A percentile compares a stretch with the other conserved stretches of the same genome.
Evolutionary conservation across 345 rosid genomes (phyloP).

Genomic region (Eucalyptus albens): DNA sequence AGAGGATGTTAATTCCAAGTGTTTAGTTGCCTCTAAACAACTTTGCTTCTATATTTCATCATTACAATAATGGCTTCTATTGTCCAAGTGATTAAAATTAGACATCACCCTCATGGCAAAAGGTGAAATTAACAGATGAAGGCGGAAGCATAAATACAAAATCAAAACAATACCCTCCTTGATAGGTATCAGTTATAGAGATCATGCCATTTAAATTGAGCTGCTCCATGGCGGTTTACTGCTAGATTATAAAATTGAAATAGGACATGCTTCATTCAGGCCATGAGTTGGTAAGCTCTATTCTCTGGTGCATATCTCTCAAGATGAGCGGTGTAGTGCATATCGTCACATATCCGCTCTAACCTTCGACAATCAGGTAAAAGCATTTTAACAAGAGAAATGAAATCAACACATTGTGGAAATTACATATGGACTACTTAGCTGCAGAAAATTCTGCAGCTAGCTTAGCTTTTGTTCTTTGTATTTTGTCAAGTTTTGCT

Average conservation of each 20-base stretch:
- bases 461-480: background rate
- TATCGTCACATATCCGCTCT: background rate
- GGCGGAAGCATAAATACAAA: too few species aligned
- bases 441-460: background rate
- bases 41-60: too few species aligned
- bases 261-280: background rate
- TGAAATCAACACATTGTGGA: background rate
- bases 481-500: background rate
- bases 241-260: background rate
- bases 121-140: too few species aligned
- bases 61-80: too few species aligned
- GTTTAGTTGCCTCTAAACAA: too few species aligned
- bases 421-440: background rate
- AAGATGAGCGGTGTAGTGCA: background rate
- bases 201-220: background rate
- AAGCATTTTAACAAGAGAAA: background rate
- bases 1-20: too few species aligned
- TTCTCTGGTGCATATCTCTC: background rate
- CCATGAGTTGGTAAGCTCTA: background rate
- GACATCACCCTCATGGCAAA: too few species aligned
- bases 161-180: too few species aligned
- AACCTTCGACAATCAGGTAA: background rate
- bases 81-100: too few species aligned
- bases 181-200: too few species aligned
- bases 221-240: background rate